Percentiles rank a stretch among this genome's conserved stretches.
Evolutionary conservation across 75 land plant species (phyloP).

Genomic region (Picea sitchensis): DNA sequence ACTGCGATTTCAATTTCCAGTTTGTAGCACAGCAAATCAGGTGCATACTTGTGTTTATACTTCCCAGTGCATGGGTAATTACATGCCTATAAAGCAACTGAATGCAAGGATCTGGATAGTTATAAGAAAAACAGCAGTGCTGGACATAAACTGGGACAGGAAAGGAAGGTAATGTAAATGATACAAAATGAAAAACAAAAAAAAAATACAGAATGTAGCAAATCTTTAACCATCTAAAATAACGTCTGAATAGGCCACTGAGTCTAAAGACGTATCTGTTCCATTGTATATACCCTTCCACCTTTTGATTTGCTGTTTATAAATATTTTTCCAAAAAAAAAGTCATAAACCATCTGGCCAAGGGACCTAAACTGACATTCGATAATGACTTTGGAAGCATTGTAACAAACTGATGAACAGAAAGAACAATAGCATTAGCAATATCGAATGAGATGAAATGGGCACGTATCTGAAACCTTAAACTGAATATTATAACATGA

Average conservation of each 20-base stretch:
- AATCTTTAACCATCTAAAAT: background rate
- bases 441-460: background rate
- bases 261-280: no score
- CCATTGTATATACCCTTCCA: no score
- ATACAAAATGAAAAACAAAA: background rate
- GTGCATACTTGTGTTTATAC: background rate
- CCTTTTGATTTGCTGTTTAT: no score
- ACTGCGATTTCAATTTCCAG: background rate
- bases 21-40: constrained; percentile 1
- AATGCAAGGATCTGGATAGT: background rate
- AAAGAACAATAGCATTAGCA: background rate
- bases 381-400: background rate
- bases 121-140: background rate
- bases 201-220: background rate
- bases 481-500: background rate
- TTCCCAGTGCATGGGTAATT: background rate
- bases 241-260: no score
- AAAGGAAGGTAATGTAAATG: background rate
- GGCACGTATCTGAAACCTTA: background rate
- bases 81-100: background rate
- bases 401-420: background rate
- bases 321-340: no score
- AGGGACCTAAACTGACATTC: background rate
- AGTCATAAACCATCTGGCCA: background rate
- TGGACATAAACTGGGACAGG: background rate